Percentiles rank a stretch among this genome's conserved stretches.
phyloP scores from a whole-genome alignment of 139 green algal genomes.

The Chlamydomonas sp. region DNA sequence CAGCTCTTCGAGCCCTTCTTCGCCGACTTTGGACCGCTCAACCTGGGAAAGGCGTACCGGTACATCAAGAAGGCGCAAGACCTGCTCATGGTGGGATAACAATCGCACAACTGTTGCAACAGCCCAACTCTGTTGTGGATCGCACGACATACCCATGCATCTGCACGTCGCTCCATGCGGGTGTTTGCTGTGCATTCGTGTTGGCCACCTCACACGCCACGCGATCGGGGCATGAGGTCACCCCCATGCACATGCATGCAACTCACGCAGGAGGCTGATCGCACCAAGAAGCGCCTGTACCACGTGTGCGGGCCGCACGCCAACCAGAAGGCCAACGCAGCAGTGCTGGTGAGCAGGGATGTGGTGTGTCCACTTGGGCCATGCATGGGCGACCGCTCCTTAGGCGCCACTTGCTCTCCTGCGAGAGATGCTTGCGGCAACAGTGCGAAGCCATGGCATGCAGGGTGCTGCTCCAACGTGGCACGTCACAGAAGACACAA shows the following conservation, averaged over 20 bases:
- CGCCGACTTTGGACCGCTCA: slow-evolving; percentile 85
- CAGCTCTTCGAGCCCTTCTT: slow-evolving; percentile 89
- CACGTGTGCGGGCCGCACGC: slow-evolving; percentile 53
- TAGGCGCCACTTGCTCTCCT: too few species aligned
- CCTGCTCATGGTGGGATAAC: slow-evolving; percentile 57
- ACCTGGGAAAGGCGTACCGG: slow-evolving; percentile 71
- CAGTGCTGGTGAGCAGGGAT: slow-evolving; percentile 55
- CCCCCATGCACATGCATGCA: too few species aligned
- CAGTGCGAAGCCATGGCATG: too few species aligned
- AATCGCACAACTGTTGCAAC: too few species aligned
- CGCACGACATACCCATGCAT: too few species aligned
- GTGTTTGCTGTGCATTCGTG: neutral
- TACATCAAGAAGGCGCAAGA: slow-evolving; percentile 63
- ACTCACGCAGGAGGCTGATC: slow-evolving; percentile 54
- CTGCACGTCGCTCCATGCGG: neutral
- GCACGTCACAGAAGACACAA: too few species aligned
- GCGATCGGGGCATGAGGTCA: too few species aligned
- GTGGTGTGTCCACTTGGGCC: neutral
- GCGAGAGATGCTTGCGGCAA: too few species aligned
- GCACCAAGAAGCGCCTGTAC: slow-evolving; percentile 50
- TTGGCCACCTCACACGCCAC: too few species aligned
- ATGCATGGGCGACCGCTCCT: too few species aligned
- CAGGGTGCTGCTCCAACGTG: too few species aligned
- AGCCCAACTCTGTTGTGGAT: too few species aligned
- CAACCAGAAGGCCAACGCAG: slow-evolving; percentile 70